These are phyloP conservation scores for Backusella liffmaniae DNA, from an alignment of 192 early-diverging fungal species.

Conservation along the genomic window DNA sequence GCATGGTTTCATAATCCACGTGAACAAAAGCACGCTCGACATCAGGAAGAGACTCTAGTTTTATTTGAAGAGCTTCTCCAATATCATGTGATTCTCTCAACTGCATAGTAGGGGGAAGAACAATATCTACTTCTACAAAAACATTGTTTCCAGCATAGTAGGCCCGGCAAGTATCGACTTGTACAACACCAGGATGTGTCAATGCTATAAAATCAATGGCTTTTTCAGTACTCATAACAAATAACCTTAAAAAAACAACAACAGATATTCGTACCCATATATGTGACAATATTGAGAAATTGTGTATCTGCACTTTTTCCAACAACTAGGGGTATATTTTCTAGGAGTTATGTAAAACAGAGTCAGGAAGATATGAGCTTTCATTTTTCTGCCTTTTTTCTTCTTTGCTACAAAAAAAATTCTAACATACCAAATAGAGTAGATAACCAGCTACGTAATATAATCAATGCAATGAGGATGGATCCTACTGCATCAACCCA, in stretches of 20 bases:
- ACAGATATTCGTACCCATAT: constrained; percentile 53
- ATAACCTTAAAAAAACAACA: background rate
- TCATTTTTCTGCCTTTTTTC: background rate
- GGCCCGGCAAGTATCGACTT: constrained; percentile 79
- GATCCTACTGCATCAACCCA: constrained; percentile 78
- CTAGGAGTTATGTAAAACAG: constrained; percentile 29
- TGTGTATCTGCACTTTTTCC: constrained; percentile 78
- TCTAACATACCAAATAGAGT: constrained; percentile 55
- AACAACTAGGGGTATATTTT: constrained; percentile 76
- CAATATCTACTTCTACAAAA: constrained; percentile 96
- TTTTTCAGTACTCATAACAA: background rate
- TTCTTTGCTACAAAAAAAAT: background rate
- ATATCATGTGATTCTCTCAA: constrained; percentile 89
- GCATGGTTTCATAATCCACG: constrained; percentile 87
- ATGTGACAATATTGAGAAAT: constrained; percentile 83
- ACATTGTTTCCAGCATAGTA: constrained; percentile 88
- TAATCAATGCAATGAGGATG: constrained; percentile 66
- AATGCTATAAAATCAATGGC: constrained; percentile 44
- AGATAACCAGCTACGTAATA: constrained; percentile 63
- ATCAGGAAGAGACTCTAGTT: constrained; percentile 78
- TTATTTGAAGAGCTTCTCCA: constrained; percentile 85
- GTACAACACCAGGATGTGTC: constrained; percentile 65
- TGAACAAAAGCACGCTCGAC: constrained; percentile 96
- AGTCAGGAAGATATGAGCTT: background rate
- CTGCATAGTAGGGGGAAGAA: constrained; percentile 81